Percentiles rank a stretch among this genome's conserved stretches.
Conservation (phyloP, 257 asterid species). For the Rauvolfia tetraphylla region DNA sequence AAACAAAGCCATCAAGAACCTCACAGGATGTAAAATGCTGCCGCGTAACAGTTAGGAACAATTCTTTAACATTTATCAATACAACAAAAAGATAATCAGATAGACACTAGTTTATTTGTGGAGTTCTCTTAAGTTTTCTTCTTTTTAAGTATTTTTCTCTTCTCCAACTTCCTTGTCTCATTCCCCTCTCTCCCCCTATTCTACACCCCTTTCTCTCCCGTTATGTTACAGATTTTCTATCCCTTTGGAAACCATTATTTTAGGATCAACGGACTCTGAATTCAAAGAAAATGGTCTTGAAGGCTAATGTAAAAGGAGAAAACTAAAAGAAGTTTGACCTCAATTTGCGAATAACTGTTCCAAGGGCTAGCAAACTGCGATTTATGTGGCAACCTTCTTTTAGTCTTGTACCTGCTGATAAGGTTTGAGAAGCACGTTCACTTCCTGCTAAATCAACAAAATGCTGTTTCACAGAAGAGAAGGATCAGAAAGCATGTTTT, state of each 20-base stretch:
- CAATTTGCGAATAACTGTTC: slow-evolving; percentile 87
- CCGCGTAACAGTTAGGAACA: not conserved
- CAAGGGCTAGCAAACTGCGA: slow-evolving; percentile 90
- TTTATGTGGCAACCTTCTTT: slow-evolving; percentile 94
- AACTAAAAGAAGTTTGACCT: slow-evolving; percentile 37
- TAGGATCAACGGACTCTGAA: not conserved
- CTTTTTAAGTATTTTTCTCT: no score
- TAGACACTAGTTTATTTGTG: not conserved
- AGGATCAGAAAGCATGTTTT: not conserved
- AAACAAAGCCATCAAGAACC: not conserved
- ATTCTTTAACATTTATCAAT: not conserved
- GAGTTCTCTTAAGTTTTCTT: no score
- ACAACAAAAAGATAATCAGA: not conserved
- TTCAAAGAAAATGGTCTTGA: not conserved
- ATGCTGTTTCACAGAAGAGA: slow-evolving; percentile 36
- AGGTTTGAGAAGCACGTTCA: slow-evolving; percentile 88
- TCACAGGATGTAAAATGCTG: not conserved
- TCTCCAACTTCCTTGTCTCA: no score
- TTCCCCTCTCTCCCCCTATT: no score
- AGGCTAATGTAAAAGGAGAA: slow-evolving; percentile 1
- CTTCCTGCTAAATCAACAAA: slow-evolving; percentile 97
- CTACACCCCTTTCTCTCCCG: not conserved
- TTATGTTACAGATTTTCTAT: not conserved
- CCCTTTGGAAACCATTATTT: not conserved
- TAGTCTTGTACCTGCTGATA: slow-evolving; percentile 57